phyloP scores from a whole-genome alignment of 2,329 filamentous ascomycete genomes.

The Sporothrix schenckii region DNA sequence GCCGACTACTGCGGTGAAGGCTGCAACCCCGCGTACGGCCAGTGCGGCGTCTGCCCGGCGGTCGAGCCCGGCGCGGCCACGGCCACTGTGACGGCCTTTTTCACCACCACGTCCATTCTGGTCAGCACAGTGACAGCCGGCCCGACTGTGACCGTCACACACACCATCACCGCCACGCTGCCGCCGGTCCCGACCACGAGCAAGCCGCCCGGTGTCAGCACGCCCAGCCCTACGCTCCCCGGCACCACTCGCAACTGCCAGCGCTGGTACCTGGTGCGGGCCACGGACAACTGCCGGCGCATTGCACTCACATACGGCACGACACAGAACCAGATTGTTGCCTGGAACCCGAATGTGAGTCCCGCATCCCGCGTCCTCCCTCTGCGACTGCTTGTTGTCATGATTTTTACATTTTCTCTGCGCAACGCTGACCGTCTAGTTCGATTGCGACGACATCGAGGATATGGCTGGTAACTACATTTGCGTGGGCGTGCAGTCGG shows the following conservation, averaged over 20 bases:
- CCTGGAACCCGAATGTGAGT: conserved; percentile 32
- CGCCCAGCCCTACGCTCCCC: conserved; percentile 24
- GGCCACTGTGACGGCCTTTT: conserved; percentile 22
- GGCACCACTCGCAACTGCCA: conserved; percentile 28
- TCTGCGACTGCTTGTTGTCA: background rate
- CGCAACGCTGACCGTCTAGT: conserved; percentile 7
- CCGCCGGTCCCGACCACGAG: conserved; percentile 15
- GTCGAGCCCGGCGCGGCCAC: background rate
- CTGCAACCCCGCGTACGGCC: conserved; percentile 33
- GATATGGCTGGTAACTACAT: conserved; percentile 32
- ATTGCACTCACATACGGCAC: conserved; percentile 26
- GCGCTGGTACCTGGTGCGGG: conserved; percentile 24
- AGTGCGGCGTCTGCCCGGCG: conserved; percentile 29
- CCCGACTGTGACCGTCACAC: background rate
- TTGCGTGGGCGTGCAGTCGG: conserved; percentile 26
- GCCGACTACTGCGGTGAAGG: conserved; percentile 35
- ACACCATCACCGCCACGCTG: conserved; percentile 7
- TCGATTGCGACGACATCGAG: conserved; percentile 33
- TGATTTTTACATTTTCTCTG: background rate
- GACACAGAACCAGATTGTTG: conserved; percentile 12
- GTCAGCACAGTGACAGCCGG: background rate
- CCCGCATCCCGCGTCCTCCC: no score
- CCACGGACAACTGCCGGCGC: conserved; percentile 28
- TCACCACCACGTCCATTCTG: background rate
- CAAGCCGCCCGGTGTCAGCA: background rate